Conservation (phyloP, 208 protist species). For the Spongospora subterranea region DNA sequence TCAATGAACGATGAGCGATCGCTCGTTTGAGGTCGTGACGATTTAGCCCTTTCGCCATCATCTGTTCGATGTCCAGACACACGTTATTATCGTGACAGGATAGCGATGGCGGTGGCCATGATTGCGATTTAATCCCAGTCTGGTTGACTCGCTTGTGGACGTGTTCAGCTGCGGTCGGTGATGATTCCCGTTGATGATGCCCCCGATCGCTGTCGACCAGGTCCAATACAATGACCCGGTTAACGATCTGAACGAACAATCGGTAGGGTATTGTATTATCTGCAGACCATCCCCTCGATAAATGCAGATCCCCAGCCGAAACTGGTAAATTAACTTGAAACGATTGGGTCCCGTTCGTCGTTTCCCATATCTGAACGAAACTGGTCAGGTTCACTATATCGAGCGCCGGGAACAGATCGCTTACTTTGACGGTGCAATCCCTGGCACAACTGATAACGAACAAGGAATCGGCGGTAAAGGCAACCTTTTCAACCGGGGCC, state of each 20-base stretch:
- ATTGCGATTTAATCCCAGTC: not conserved
- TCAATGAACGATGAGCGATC: constrained; percentile 19
- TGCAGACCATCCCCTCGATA: not conserved
- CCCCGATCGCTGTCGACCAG: not conserved
- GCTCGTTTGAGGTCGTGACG: constrained; percentile 24
- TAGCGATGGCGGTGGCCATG: not conserved
- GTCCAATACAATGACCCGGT: constrained; percentile 31
- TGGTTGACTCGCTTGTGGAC: constrained; percentile 32
- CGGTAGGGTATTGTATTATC: not conserved
- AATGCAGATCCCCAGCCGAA: not conserved
- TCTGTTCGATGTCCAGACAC: not conserved
- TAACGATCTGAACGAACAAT: not conserved
- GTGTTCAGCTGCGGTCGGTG: not conserved
- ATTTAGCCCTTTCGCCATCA: not conserved
- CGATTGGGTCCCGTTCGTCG: not conserved
- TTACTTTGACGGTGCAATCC: constrained; percentile 38
- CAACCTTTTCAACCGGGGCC: not conserved
- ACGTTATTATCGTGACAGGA: not conserved
- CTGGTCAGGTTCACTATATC: not conserved
- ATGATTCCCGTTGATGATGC: not conserved
- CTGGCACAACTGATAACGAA: constrained; percentile 7
- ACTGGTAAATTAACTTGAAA: constrained; percentile 12
- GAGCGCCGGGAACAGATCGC: not conserved
- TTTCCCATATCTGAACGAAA: constrained; percentile 15
- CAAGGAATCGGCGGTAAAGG: not conserved